A percentile compares a stretch with the other conserved stretches of the same genome.
Conservation (phyloP, 1,284 basidiomycete genomes). For the Leccinum olivaceoglutinosum region DNA sequence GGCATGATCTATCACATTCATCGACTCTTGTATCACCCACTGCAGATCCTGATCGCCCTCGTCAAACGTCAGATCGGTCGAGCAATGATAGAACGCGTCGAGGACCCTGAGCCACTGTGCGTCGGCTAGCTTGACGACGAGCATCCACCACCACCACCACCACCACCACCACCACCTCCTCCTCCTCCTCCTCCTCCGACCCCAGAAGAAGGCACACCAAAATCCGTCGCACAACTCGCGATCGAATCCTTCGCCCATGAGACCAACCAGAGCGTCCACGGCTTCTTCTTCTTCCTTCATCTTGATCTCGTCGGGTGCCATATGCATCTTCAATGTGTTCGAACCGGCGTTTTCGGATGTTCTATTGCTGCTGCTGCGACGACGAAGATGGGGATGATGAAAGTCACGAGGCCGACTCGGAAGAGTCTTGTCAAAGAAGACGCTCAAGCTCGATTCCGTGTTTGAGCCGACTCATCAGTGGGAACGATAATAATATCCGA, state of each 20-base stretch:
- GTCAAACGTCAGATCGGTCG: too few species aligned
- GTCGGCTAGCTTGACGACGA: too few species aligned
- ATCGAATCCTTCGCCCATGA: slow-evolving; percentile 37
- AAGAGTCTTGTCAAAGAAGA: neutral
- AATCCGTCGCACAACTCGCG: slow-evolving; percentile 44
- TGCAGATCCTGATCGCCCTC: too few species aligned
- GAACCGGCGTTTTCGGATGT: neutral
- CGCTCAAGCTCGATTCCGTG: neutral
- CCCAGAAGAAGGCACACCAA: slow-evolving; percentile 3
- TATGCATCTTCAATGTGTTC: slow-evolving; percentile 15
- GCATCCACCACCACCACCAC: too few species aligned
- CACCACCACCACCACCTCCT: too few species aligned
- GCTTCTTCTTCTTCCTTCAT: slow-evolving; percentile 17
- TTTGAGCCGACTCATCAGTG: neutral
- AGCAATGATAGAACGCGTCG: too few species aligned
- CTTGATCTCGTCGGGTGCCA: slow-evolving; percentile 15
- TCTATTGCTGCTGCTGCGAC: neutral
- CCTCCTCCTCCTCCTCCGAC: too few species aligned
- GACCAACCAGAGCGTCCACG: slow-evolving; percentile 20
- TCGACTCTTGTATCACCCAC: too few species aligned
- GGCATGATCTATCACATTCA: too few species aligned
- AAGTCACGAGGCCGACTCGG: neutral
- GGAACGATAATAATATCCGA: too few species aligned
- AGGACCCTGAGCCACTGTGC: too few species aligned
- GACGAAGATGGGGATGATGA: neutral